Evolutionary conservation across 2,329 filamentous ascomycete species (phyloP), one percentile per base, ranked within the genome.

Genomic region (Chaetomium sp.): DNA sequence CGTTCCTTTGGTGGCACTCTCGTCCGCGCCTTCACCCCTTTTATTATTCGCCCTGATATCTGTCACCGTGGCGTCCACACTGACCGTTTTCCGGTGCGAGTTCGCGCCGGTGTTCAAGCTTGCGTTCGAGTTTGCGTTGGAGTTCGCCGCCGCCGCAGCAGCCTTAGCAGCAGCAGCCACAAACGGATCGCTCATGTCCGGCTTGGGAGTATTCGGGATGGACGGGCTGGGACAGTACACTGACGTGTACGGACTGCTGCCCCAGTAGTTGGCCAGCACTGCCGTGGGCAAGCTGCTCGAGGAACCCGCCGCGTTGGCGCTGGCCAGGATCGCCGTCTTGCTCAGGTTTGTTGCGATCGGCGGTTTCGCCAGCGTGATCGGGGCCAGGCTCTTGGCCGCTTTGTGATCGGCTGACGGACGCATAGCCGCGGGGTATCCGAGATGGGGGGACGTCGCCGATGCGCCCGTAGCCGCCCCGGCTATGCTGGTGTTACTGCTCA

Each of bases 241-340:
- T 0, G 68, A 64, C 44, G 68, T 71, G 89, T 91, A 96, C 47
- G 91, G 86, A 55, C 84, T 87, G 65, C 86, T 95, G 49, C 92
- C 92, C 92, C 92, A 97, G 54, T 95, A 81, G 68, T 97, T 97
- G 36, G 91, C 91, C 76, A 96, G 82, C 59, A 96, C 84, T 11
- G 89, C 90, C 49, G 88, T 88, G 1, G 91, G 89, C 71, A 96
- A 83, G 27, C 81, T 81, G 43, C 87, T 82, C n/a, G 79, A 79
- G 47, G 77, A 81, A n/a, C 84, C 84, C 14, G 19, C 19, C 19
- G 84, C 71, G 3, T 79, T 80, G 51, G 86, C 87, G 63, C 87
- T 89, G 12, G 92, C 82, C 33, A 89, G 78, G 32, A 96, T 87
- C 27, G 91, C 92, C 27, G 85, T 85, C 66, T 89, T 90, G 72